Base-by-base conservation (phyloP, 2,329 filamentous ascomycete genomes). In the Xylariaceae sp. region DNA sequence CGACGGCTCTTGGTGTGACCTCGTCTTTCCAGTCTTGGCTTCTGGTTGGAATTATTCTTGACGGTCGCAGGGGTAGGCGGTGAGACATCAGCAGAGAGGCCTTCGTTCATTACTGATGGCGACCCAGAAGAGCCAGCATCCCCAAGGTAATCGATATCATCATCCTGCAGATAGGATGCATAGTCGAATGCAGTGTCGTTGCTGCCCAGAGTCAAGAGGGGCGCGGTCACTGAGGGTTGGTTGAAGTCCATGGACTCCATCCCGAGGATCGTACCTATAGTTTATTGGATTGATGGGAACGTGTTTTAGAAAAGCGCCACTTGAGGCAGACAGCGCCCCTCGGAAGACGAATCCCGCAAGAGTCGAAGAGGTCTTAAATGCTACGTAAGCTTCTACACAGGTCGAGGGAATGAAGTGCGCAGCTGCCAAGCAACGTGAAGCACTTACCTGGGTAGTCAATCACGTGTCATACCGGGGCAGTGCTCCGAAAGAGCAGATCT, bases 1-100 rank as follows among this genome's bases (percentile, higher is more conserved):
- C 79, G 74, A 21, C 84, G 76, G 47, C 81, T 85, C 67, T 87
- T 87, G 10, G 81, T 86, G 58, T 87, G 84, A 0, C 84, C 83
- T 57, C 81, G 76, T 51, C 84, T 71, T 65, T 81, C 80, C 22
- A 78, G 58, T 42, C 74, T 71, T 59, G 73, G 72, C 61, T 67
- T 74, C 47, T 66, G 65, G 32, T 42, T 50, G 18, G 50, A 49
- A 32, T 51, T 56, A 13, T 51, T 51, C 36, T 29, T 53, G n/a
- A 54, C 36, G 8, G 52, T 29, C 4, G 58, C 42, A 18, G 58
- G 51, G 21, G 54, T 43, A 19, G 60, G 49, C 13, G 57, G 51
- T 15, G 53, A 60, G 44, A 50, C 50, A 41, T 49, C 45, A n/a
- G 45, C n/a, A 22, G 56, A 45, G 12, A 30, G 42, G 36, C 44